phyloP scores from a whole-genome alignment of 352 stramenopile genomes.

The Globisporangium orthogonon region DNA sequence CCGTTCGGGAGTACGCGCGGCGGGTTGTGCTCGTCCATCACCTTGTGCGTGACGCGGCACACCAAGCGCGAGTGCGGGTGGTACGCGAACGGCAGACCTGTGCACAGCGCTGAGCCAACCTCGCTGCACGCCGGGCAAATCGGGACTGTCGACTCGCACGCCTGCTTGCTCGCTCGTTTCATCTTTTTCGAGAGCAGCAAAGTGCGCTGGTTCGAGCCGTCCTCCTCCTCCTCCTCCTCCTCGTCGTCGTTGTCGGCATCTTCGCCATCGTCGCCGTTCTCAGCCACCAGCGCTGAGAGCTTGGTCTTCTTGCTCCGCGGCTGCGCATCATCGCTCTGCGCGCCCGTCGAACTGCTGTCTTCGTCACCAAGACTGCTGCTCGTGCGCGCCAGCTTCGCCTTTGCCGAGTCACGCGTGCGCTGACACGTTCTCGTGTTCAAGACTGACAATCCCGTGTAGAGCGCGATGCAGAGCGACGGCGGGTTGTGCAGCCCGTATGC shows the following conservation, averaged over 20 bases:
- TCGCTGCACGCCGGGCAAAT: conserved; percentile 76
- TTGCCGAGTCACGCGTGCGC: conserved; percentile 34
- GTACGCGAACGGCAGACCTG: conserved; percentile 59
- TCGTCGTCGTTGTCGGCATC: neutral
- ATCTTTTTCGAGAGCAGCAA: conserved; percentile 4
- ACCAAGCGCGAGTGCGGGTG: conserved; percentile 81
- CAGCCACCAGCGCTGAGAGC: conserved; percentile 5
- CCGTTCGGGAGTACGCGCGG: conserved; percentile 77
- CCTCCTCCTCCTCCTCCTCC: conserved; percentile 13
- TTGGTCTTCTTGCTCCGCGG: conserved; percentile 49
- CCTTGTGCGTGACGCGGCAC: conserved; percentile 65
- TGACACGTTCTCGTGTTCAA: conserved; percentile 72
- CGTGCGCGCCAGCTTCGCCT: conserved; percentile 24
- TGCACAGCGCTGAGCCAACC: conserved; percentile 52
- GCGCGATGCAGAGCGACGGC: conserved; percentile 52
- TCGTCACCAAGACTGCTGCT: conserved; percentile 17
- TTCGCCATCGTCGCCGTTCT: neutral
- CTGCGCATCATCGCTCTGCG: conserved; percentile 16
- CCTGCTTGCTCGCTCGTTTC: neutral
- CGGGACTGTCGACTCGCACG: conserved; percentile 18
- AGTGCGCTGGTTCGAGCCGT: conserved; percentile 1
- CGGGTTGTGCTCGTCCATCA: conserved; percentile 86
- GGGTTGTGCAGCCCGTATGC: conserved; percentile 67
- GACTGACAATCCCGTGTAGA: conserved; percentile 64
- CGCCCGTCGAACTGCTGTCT: conserved; percentile 5